Base-by-base conservation (phyloP, 106 monocot genomes). In the Allium cepa region DNA sequence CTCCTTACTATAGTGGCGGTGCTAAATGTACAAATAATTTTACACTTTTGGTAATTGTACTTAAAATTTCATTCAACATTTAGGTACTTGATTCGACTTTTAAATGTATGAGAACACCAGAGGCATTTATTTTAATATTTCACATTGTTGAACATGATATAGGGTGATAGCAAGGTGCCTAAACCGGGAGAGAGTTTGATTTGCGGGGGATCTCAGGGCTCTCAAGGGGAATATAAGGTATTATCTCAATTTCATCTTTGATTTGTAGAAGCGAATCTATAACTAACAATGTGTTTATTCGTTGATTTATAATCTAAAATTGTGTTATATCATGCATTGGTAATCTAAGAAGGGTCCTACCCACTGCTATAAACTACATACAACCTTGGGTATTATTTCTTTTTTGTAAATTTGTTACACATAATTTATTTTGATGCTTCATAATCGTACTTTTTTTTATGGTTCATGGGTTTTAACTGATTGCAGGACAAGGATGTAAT, bases 81-180 rank as follows among this genome's bases (percentile, higher is more conserved):
- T 36, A 36, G 5, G 36, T 36, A 2, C 36, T 36, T 36, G 3
- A 36, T 12, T 8, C 7, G 7, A 12, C 53, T 2, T 11, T 55
- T 15, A 4, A 12, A 55, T 15, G 53, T 1, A 55, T 55, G 49
- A 64, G 49, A 64, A 7, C n/a, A 8, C 10, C 10, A 49, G 9
- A 36, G 13, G 9, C 7, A 7, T 26, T 67, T 67, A 6, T 26
- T 2, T 52, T 67, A 26, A 26, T 67, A 3, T 67, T 67, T 27
- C 27, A 3, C 27, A 49, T 67, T 67, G 17, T 52, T 67, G 52
- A 27, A 8, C 10, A 17, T 64, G 11, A 46, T 9, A 8, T 62
- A 83, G 83, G 83, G 83, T 68, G 83, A 79, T 72, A 68, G 68
- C 46, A 83, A 83, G 73, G 68, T 63, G 11, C 75, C 83, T 57